phyloP scores from a whole-genome alignment of 106 monocot species.

The Vanilla planifolia region DNA sequence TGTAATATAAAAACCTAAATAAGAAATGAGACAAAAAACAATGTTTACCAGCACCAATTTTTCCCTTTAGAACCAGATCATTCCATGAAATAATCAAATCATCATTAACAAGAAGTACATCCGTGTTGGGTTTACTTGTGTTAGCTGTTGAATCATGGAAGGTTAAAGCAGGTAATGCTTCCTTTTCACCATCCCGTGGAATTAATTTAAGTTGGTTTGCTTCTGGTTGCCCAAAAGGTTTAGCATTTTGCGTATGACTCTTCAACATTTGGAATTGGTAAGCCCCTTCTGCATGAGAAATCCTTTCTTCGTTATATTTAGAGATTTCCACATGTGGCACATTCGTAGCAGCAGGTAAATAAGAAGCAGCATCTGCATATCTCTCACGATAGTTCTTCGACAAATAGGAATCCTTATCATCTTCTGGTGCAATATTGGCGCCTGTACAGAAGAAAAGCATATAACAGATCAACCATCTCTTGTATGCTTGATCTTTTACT shows the following conservation, averaged over 20 bases:
- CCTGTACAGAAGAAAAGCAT: constrained; percentile 16
- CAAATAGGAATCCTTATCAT: constrained; percentile 14
- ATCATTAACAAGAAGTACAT: constrained; percentile 46
- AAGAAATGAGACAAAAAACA: constrained; percentile 3
- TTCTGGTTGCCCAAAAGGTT: constrained; percentile 20
- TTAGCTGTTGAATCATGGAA: constrained; percentile 31
- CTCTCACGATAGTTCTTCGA: constrained; percentile 31
- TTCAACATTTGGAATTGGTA: constrained; percentile 13
- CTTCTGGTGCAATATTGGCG: constrained; percentile 23
- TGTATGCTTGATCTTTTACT: background rate
- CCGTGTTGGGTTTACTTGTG: constrained; percentile 30
- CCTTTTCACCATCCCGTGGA: constrained; percentile 24
- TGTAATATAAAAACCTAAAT: background rate
- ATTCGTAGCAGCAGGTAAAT: constrained; percentile 20
- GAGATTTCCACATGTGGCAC: constrained; percentile 13
- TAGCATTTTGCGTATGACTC: constrained; percentile 14
- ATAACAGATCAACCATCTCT: background rate
- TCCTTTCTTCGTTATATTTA: constrained; percentile 11
- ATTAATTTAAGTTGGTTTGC: constrained; percentile 19
- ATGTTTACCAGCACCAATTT: constrained; percentile 86
- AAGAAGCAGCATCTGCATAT: constrained; percentile 15
- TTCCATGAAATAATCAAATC: constrained; percentile 82
- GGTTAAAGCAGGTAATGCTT: constrained; percentile 16
- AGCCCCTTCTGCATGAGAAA: constrained; percentile 22
- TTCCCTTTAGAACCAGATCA: constrained; percentile 80